Evolutionary conservation across 495 filamentous ascomycete species (phyloP).

Genomic region (Penicillium macrosclerotiorum): DNA sequence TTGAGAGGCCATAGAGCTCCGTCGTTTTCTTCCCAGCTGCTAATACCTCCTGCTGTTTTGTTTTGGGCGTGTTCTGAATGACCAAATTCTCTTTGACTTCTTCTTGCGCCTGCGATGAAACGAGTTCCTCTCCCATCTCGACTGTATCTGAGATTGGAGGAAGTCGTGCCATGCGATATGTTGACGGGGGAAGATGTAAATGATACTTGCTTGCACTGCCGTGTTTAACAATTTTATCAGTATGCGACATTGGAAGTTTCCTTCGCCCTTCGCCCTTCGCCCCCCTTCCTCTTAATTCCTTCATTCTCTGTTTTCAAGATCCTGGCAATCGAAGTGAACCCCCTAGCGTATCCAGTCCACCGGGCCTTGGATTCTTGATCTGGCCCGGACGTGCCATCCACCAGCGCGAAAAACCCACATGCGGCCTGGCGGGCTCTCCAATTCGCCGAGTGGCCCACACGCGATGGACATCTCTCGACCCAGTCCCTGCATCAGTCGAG

Average conservation of each 20-base stretch:
- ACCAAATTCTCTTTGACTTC: slow-evolving; percentile 37
- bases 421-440: no score
- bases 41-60: slow-evolving; percentile 45
- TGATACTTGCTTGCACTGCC: slow-evolving; percentile 44
- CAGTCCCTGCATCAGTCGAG: no score
- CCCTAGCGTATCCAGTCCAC: neutral
- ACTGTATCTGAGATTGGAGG: slow-evolving; percentile 6
- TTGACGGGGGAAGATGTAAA: slow-evolving; percentile 45
- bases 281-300: no score
- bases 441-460: no score
- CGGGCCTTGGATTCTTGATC: no score
- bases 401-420: no score
- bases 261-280: no score
- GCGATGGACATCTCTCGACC: no score
- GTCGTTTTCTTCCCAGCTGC: slow-evolving; percentile 38
- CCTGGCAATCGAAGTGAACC: no score
- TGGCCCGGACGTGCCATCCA: no score
- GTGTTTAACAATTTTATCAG: slow-evolving; percentile 37
- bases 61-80: slow-evolving; percentile 44
- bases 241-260: neutral
- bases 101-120: slow-evolving; percentile 31
- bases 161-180: slow-evolving; percentile 28
- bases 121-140: slow-evolving; percentile 18
- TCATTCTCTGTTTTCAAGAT: no score
- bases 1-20: slow-evolving; percentile 31